Base-by-base conservation (phyloP, 2,329 filamentous ascomycete species). In the Fusarium sp. region DNA sequence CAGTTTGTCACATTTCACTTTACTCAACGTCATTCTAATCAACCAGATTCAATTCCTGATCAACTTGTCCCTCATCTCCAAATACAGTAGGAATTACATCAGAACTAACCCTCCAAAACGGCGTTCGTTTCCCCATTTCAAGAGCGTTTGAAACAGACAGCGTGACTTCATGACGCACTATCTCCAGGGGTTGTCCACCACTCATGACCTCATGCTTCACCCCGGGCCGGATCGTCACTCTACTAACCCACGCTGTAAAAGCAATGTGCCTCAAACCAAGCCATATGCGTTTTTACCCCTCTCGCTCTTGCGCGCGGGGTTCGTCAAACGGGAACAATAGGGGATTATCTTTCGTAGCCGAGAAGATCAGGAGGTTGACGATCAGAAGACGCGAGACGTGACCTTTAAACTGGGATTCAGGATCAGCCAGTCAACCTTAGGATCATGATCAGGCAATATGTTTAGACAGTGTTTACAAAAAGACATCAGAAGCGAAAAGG, bases 191-290 rank as follows among this genome's bases (percentile, higher is more conserved):
- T 56, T 54, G 34, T 56, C 40, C 46, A 50, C 68, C 59, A 34
- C 42, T 48, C 58, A 74, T 74, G 72, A 74, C 72, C 72, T 74
- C 72, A 74, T 74, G 22, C 42, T 49, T 46, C 55, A 31, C 28
- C 53, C 51, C 49, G n/a, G 38, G 53, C 28, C 26, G 31, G 59
- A 68, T 72, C 68, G 31, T 64, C 68, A 54, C 51, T 50, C 42
- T 26, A 54, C 56, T 61, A 61, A 50, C 49, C 55, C 58, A 42
- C 55, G 58, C 61, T 58, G 57, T 53, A 38, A 51, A 54, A 55
- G 48, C 43, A 63, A 56, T 56, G 59, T 59, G 55, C 68, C 49
- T 70, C 53, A 58, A 54, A 63, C 60, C 61, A 66, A 63, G 46
- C 59, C 66, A 58, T 60, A 55, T 58, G 49, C 44, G 40, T 69